phyloP scores from a whole-genome alignment of 345 rosid species.

The Eutrema japonicum region DNA sequence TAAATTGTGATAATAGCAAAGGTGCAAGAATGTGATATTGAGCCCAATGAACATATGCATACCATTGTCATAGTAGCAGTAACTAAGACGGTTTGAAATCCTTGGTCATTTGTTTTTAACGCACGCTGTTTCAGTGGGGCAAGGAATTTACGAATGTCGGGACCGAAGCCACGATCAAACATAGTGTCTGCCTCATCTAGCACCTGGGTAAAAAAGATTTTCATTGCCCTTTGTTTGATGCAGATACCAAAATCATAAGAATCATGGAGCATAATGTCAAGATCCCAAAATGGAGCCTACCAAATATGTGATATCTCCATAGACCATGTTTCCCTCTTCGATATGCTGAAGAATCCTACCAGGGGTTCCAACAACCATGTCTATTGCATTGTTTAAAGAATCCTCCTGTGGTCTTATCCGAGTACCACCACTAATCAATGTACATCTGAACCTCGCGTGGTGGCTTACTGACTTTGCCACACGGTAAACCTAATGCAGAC shows the following conservation, averaged over 20 bases:
- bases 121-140: slow-evolving; percentile 82
- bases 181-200: slow-evolving; percentile 99
- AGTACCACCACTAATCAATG: slow-evolving; percentile 92
- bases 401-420: slow-evolving; percentile 90
- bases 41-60: slow-evolving; percentile 28
- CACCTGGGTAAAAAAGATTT: slow-evolving; percentile 55
- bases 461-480: slow-evolving; percentile 92
- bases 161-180: slow-evolving; percentile 98
- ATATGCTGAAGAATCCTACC: slow-evolving; percentile 96
- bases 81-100: slow-evolving; percentile 87
- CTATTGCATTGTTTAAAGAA: slow-evolving; percentile 77
- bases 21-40: neutral
- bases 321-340: slow-evolving; percentile 89
- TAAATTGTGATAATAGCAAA: slow-evolving; percentile 1
- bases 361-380: slow-evolving; percentile 96
- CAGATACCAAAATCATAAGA: neutral
- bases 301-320: slow-evolving; percentile 85
- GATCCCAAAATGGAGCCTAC: slow-evolving; percentile 34
- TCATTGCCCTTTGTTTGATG: neutral
- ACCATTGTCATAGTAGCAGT: slow-evolving; percentile 95
- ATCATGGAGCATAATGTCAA: slow-evolving; percentile 10
- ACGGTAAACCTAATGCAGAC: slow-evolving; percentile 67
- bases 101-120: slow-evolving; percentile 62
- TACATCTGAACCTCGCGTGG: slow-evolving; percentile 88
- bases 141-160: slow-evolving; percentile 88